These are phyloP conservation scores for Globisporangium barbulae DNA, from an alignment of 352 stramenopile species.

Conservation along the genomic window DNA sequence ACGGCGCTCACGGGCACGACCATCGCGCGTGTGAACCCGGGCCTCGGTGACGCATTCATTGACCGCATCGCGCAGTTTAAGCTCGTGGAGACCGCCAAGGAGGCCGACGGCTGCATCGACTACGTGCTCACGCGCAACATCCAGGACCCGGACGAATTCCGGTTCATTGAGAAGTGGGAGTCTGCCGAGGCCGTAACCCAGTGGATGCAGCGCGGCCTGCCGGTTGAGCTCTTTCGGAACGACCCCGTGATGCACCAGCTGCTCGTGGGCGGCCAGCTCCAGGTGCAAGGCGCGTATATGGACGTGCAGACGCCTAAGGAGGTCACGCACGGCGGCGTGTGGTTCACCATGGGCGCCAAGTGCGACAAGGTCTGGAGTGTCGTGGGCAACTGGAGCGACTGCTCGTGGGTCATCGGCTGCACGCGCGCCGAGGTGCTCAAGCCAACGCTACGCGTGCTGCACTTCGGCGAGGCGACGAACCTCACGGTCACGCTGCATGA, in stretches of 20 bases:
- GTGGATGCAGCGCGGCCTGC: conserved; percentile 10
- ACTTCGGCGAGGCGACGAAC: conserved; percentile 2
- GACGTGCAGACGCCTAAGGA: conserved; percentile 9
- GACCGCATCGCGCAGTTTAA: conserved; percentile 17
- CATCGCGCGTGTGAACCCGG: conserved; percentile 12
- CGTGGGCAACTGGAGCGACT: conserved; percentile 15
- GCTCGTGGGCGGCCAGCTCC: conserved; percentile 12
- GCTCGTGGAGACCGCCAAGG: conserved; percentile 14
- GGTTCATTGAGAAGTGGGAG: conserved; percentile 18
- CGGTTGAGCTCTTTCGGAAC: conserved; percentile 10
- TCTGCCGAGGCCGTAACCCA: conserved; percentile 10
- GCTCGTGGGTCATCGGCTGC: conserved; percentile 16
- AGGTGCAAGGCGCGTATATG: conserved; percentile 14
- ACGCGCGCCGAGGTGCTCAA: conserved; percentile 10
- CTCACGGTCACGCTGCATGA: conserved; percentile 7
- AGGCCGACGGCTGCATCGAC: conserved; percentile 8
- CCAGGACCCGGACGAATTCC: conserved; percentile 17
- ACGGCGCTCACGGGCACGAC: conserved; percentile 15
- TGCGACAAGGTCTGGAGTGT: conserved; percentile 13
- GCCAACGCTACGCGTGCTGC: conserved; percentile 9
- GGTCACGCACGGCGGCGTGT: conserved; percentile 11
- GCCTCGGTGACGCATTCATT: conserved; percentile 14
- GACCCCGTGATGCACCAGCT: conserved; percentile 15
- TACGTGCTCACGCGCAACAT: conserved; percentile 16
- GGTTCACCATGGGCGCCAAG: conserved; percentile 4